Evolutionary conservation across 139 green algal species (phyloP), one percentile per base, ranked within the genome.

Genomic region (Chlorella sorokiniana): DNA sequence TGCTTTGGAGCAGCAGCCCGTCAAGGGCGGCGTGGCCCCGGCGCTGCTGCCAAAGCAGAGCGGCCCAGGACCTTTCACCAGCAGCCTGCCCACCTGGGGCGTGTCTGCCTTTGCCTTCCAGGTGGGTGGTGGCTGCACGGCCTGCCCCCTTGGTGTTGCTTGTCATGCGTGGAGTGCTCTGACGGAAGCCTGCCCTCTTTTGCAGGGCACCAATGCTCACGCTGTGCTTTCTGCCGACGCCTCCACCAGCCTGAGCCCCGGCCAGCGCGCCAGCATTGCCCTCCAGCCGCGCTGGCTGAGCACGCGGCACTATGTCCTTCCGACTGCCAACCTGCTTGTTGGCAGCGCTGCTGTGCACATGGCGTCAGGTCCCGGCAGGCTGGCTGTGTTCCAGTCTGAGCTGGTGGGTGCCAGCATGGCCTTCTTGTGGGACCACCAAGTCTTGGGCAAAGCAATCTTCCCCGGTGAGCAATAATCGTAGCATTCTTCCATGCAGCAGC

Each of bases 361-460:
- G 41, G 62, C 37, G 4, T 11, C 44, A 41, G 77, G 37, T 10
- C 1, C 20, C 7, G 31, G 4, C 31, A 52, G 59, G n/a, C 59
- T 56, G 16, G 75, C n/a, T 25, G 29, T 68, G 1, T 91, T 95
- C 41, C 41, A 87, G 38, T 61, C 86, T 20, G 41, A 78, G 52
- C 76, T 94, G 31, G 31, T 38, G 9, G 82, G 80, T 22, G 81
- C 90, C 23, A 35, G 72, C 22, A 63, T 91, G 16, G 86, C 86
- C 0, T 97, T 91, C 84, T 77, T 98, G 44, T 86, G 84, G 65
- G 90, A 97, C 45, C 94, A 98, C 74, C 63, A 88, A 27, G 92
- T 96, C 9, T n/a, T 80, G 6, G 90, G 86, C 27, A 85, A 87
- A 31, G 59, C 83, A 1, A 84, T 96, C 14, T 88, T 88, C 79